phyloP scores from a whole-genome alignment of 2,329 filamentous ascomycete species.

The Fusarium poae region DNA sequence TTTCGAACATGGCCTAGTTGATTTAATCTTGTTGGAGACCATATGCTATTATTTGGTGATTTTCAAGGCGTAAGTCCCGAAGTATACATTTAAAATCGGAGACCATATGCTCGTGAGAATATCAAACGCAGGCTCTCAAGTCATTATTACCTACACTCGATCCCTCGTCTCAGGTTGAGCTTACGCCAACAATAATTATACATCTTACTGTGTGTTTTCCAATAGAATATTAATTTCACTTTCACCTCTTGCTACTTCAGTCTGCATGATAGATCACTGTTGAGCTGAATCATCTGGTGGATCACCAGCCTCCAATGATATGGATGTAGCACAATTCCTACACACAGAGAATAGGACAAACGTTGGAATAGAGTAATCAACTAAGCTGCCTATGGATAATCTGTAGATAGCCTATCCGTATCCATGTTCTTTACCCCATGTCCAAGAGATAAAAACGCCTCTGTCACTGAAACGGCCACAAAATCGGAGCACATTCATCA shows the following conservation, averaged over 20 bases:
- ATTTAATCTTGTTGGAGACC: background rate
- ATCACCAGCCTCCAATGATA: background rate
- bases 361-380: constrained; percentile 14
- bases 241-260: background rate
- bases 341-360: background rate
- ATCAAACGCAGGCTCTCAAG: background rate
- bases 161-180: too few relatives aligned
- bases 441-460: background rate
- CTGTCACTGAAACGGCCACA: background rate
- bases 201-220: background rate
- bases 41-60: too few relatives aligned
- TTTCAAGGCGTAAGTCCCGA: too few relatives aligned
- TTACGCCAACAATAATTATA: background rate
- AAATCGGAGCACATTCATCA: constrained; percentile 18
- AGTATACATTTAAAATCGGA: too few relatives aligned
- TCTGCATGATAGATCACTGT: background rate
- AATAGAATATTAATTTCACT: background rate
- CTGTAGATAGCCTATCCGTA: background rate
- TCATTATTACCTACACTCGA: background rate
- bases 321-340: background rate
- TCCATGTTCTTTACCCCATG: background rate
- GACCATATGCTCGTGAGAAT: background rate
- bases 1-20: accelerated
- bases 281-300: background rate
- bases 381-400: background rate